Base-by-base conservation (phyloP, 768 basidiomycete genomes). In the Coprinopsis marcescibilis region DNA sequence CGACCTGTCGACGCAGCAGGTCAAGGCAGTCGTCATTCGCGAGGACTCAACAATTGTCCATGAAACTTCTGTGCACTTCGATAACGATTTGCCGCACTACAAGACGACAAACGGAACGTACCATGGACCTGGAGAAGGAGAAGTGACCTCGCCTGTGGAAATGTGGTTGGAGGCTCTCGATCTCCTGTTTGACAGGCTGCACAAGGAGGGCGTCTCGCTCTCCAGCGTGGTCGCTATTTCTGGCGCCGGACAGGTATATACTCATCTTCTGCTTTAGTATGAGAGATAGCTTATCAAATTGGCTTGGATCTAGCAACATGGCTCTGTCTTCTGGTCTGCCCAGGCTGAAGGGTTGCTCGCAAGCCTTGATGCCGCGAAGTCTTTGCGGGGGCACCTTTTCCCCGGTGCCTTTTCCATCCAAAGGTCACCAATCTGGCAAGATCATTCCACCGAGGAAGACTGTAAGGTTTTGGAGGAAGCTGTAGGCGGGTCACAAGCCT, bases 111-210 rank as follows among this genome's bases (percentile, higher is more conserved):
- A 81, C 53, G 86, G 86, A 40, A 80, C 83, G 11, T 68, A 83
- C 48, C 65, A 63, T 45, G 85, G 83, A 10, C 78, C 84, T 24
- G 79, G 66, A 25, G 68, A 73, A 45, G 87, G 86, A 34, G 82
- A 86, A 59, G 87, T 90, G 34, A 83, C 81, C 8, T 85, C 83
- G 2, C 90, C 90, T 2, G 84, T 91, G 19, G 71, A 70, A 46
- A 85, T 91, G 83, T 87, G 86, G 79, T 66, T 92, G n/a, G 83
- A 89, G 52, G 89, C 89, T 12, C 69, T 92, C 54, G 91, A 95
- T 63, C 63, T 89, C 37, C 66, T 92, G 51, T 74, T 86, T 61
- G 70, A 80, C 44, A 68, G 76, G 52, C 72, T 86, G 68, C 75
- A 75, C 55, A 56, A 65, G 27, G 73, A 72, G n/a, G 75, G 73